Conservation (phyloP, 2,329 filamentous ascomycete species). For the Colletotrichum musicola region DNA sequence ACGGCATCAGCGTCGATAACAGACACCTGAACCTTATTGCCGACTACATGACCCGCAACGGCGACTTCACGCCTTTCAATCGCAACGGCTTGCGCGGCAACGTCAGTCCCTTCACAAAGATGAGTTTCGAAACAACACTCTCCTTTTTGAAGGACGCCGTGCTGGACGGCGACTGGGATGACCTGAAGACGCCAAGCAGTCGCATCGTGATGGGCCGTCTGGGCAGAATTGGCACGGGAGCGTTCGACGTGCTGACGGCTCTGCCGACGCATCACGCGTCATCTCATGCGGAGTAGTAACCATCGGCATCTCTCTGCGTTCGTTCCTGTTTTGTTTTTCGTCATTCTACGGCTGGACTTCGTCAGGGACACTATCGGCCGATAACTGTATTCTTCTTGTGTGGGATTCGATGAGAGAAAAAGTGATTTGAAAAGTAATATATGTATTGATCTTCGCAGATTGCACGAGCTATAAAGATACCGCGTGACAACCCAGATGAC, state of each 20-base stretch:
- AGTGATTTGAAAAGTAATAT: constrained; percentile 32
- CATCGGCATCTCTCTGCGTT: background rate
- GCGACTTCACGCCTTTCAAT: constrained; percentile 91
- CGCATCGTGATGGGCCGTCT: constrained; percentile 89
- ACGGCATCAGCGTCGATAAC: constrained; percentile 92
- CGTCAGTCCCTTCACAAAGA: constrained; percentile 94
- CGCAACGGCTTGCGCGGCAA: constrained; percentile 88
- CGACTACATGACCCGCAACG: constrained; percentile 96
- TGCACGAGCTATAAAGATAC: too few relatives aligned
- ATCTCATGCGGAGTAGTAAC: constrained; percentile 28
- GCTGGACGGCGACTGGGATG: constrained; percentile 90
- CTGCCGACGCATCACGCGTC: constrained; percentile 64
- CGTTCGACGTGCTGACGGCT: constrained; percentile 85
- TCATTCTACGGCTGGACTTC: constrained; percentile 17
- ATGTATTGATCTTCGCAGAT: background rate
- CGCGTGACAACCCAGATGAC: too few relatives aligned
- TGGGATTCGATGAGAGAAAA: constrained; percentile 29
- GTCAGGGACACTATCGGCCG: constrained; percentile 16
- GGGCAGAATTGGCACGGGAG: constrained; percentile 87
- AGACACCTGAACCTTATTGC: constrained; percentile 95
- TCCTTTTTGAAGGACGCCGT: constrained; percentile 94
- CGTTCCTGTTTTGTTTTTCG: constrained; percentile 2
- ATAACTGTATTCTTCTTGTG: constrained; percentile 32
- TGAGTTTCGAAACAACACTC: constrained; percentile 98
- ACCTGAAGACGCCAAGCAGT: constrained; percentile 85